These are phyloP conservation scores for Scheffersomyces titani DNA, from an alignment of 1,139 yeast genomes.

Conservation along the genomic window DNA sequence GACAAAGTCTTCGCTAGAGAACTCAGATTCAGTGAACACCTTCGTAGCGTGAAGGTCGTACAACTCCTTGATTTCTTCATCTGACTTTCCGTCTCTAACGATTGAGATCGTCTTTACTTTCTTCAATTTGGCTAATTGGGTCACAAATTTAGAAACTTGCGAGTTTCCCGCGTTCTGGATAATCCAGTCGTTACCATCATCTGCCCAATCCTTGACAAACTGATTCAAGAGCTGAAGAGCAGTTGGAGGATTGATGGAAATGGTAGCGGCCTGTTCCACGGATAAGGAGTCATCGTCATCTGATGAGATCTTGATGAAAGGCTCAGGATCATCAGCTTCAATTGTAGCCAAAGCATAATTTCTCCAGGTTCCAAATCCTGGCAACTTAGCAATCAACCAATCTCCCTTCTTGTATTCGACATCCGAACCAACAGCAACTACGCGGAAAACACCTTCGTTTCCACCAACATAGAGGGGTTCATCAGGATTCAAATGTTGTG, in stretches of 20 bases:
- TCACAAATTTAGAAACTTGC: constrained; percentile 31
- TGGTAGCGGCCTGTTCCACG: constrained; percentile 33
- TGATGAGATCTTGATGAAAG: constrained; percentile 22
- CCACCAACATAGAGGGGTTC: constrained; percentile 41
- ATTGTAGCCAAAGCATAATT: constrained; percentile 23
- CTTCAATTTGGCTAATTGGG: constrained; percentile 27
- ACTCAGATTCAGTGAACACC: constrained; percentile 28
- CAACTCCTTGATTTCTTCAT: constrained; percentile 23
- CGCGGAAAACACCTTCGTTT: constrained; percentile 35
- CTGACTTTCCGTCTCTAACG: constrained; percentile 32
- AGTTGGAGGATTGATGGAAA: constrained; percentile 35
- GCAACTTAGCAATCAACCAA: constrained; percentile 30
- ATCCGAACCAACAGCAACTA: constrained; percentile 24
- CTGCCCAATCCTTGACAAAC: constrained; percentile 28
- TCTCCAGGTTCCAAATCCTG: constrained; percentile 42
- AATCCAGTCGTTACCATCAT: constrained; percentile 31
- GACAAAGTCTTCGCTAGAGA: constrained; percentile 12
- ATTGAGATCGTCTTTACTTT: constrained; percentile 31
- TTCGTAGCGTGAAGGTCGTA: constrained; percentile 31
- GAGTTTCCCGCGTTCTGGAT: constrained; percentile 39
- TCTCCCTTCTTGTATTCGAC: constrained; percentile 27
- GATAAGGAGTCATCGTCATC: constrained; percentile 14
- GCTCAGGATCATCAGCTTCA: constrained; percentile 16
- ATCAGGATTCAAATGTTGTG: constrained; percentile 30
- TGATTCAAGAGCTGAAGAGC: constrained; percentile 33